Evolutionary conservation across 305 asterid genomes (phyloP).

Genomic region (Ilex paraguariensis): DNA sequence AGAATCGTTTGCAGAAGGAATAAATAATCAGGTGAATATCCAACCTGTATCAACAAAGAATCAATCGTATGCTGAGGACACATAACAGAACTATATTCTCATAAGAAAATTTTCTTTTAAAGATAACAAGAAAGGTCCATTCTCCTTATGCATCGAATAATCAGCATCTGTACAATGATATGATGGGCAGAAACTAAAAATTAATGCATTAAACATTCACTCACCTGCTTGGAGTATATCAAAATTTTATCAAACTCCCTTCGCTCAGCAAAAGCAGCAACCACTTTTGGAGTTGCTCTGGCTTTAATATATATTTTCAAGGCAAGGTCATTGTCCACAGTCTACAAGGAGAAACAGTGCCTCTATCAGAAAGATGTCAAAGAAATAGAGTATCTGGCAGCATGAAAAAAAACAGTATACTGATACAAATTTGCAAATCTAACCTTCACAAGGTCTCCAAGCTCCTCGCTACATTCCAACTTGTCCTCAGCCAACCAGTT

Average conservation of each 20-base stretch:
- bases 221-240: constrained; percentile 98
- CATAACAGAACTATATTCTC: too few relatives aligned
- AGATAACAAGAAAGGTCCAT: constrained; percentile 1
- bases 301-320: constrained; percentile 96
- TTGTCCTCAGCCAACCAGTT: constrained; percentile 99
- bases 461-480: constrained; percentile 98
- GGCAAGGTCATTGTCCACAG: constrained; percentile 98
- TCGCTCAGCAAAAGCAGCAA: constrained; percentile 99
- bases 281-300: constrained; percentile 98
- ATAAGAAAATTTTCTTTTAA: too few relatives aligned
- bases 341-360: constrained; percentile 36
- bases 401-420: too few relatives aligned
- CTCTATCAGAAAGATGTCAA: constrained; percentile 3
- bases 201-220: neutral
- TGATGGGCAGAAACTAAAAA: neutral
- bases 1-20: constrained; percentile 99
- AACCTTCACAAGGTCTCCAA: constrained; percentile 99
- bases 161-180: neutral
- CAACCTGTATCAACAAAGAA: constrained; percentile 55
- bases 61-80: too few relatives aligned
- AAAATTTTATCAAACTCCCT: constrained; percentile 96
- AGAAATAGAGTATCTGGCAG: neutral
- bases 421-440: constrained; percentile 1
- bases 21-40: constrained; percentile 93
- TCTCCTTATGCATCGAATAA: neutral